phyloP scores from a whole-genome alignment of 1,284 basidiomycete genomes.

The Malassezia dermatis region DNA sequence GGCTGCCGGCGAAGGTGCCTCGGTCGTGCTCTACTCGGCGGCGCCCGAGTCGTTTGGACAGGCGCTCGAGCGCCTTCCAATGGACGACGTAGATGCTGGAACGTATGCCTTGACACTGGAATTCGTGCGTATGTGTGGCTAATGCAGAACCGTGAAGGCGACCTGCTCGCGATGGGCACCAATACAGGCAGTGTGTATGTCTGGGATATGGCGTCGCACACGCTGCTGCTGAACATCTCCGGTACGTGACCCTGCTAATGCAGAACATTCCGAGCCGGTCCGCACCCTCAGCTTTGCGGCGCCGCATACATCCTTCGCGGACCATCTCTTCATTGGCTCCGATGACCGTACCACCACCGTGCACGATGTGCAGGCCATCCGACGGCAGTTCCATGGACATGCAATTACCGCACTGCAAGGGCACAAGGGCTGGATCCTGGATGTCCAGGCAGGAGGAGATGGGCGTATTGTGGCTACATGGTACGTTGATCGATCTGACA shows the following conservation, averaged over 20 bases:
- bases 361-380: constrained; percentile 8
- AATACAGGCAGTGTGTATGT: constrained; percentile 8
- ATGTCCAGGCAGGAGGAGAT: constrained; percentile 9
- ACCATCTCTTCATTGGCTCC: constrained; percentile 12
- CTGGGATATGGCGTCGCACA: neutral
- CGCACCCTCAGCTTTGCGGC: constrained; percentile 7
- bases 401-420: constrained; percentile 11
- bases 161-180: constrained; percentile 11
- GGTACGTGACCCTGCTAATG: neutral
- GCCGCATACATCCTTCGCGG: neutral
- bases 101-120: neutral
- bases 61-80: neutral
- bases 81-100: neutral
- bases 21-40: constrained; percentile 2
- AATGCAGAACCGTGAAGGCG: constrained; percentile 13
- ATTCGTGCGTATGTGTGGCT: constrained; percentile 4
- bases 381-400: neutral
- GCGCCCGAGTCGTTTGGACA: constrained; percentile 8
- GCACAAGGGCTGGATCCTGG: constrained; percentile 15
- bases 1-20: neutral
- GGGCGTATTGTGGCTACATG: constrained; percentile 14
- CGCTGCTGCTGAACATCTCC: neutral
- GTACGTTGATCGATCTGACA: neutral
- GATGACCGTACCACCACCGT: constrained; percentile 12
- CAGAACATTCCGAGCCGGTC: constrained; percentile 13